phyloP scores from a whole-genome alignment of 208 protist genomes.

The Novymonas esmeraldas region DNA sequence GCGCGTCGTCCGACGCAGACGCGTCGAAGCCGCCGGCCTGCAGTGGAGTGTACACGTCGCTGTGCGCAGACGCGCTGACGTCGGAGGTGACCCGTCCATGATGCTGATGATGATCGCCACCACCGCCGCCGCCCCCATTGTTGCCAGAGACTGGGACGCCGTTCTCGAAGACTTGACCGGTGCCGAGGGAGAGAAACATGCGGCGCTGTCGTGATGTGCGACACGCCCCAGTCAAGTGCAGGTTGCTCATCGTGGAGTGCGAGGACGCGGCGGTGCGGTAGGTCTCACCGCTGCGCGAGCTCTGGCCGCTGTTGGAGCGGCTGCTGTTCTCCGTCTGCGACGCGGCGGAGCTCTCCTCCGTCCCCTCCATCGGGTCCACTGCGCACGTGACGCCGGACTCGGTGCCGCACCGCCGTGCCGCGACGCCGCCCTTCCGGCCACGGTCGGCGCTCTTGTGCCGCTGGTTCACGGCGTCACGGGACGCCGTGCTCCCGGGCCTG shows the following conservation, averaged over 20 bases:
- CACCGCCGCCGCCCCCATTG: neutral
- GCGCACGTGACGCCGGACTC: neutral
- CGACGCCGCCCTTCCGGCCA: neutral
- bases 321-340: neutral
- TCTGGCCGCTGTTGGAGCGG: slow-evolving; percentile 5
- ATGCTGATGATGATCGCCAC: neutral
- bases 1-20: neutral
- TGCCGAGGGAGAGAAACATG: slow-evolving; percentile 14
- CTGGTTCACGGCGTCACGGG: neutral
- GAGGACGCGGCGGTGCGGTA: slow-evolving; percentile 14
- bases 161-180: slow-evolving; percentile 9
- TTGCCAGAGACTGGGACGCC: neutral
- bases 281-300: slow-evolving; percentile 13
- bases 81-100: neutral
- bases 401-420: neutral
- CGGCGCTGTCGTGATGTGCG: slow-evolving; percentile 4
- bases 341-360: slow-evolving; percentile 1
- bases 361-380: slow-evolving; percentile 10
- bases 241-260: slow-evolving; percentile 14
- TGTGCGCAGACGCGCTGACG: neutral
- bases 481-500: neutral
- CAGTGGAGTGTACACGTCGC: neutral
- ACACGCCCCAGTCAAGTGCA: neutral
- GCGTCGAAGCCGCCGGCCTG: neutral
- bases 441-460: neutral